phyloP scores from a whole-genome alignment of 2,329 filamentous ascomycete genomes.

The Colletotrichum sp. region DNA sequence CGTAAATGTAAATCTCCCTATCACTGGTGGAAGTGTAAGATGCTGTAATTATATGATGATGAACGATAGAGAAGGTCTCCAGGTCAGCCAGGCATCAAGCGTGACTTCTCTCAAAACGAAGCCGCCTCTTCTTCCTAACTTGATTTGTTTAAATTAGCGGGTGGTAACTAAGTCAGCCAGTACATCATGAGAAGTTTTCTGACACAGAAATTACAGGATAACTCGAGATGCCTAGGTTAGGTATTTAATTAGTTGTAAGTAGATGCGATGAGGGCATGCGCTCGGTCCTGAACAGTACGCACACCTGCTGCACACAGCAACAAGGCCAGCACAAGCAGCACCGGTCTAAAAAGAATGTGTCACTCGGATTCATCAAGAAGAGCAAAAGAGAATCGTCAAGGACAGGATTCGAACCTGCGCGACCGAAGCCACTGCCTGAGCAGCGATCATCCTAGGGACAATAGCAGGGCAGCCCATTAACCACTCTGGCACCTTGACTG shows the following conservation, averaged over 20 bases:
- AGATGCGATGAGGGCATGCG: background rate
- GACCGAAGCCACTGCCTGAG: slow-evolving; percentile 10
- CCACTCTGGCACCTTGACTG: slow-evolving; percentile 10
- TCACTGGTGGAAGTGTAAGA: background rate
- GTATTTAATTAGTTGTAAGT: background rate
- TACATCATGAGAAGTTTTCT: background rate
- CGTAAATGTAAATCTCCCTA: background rate
- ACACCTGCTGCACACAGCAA: background rate
- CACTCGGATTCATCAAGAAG: background rate
- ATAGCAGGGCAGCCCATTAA: slow-evolving; percentile 13
- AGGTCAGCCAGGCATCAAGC: background rate
- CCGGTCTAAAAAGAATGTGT: background rate
- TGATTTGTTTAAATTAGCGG: background rate
- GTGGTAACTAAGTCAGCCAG: background rate
- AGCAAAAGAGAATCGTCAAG: background rate
- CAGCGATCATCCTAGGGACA: background rate
- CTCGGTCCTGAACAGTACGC: background rate
- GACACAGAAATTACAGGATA: background rate
- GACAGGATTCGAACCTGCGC: slow-evolving; percentile 9
- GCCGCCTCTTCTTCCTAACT: background rate
- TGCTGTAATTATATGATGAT: background rate
- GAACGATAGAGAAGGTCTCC: background rate
- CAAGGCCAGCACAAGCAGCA: background rate
- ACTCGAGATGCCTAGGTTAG: background rate
- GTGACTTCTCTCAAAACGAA: background rate